These are phyloP conservation scores for Asterochloris erici DNA, from an alignment of 139 green algal species.

Conservation along the genomic window DNA sequence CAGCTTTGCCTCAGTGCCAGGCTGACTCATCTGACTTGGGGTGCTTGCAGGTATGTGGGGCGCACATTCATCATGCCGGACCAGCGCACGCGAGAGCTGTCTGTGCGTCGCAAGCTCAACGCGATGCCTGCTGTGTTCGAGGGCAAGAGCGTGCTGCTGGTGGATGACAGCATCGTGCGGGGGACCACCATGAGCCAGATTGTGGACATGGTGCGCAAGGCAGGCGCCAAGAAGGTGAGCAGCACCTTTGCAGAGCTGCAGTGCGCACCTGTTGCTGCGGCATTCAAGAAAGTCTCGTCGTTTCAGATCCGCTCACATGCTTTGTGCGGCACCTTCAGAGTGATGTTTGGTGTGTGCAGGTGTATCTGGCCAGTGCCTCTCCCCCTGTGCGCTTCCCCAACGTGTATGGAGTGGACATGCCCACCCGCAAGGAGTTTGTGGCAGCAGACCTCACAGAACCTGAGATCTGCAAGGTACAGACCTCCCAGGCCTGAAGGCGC, in stretches of 20 bases:
- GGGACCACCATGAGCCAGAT: slow-evolving; percentile 97
- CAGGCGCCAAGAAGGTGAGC: slow-evolving; percentile 80
- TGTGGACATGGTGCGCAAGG: slow-evolving; percentile 90
- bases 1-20: too few species aligned
- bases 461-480: slow-evolving; percentile 50
- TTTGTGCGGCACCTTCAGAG: background rate
- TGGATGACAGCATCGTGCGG: slow-evolving; percentile 98
- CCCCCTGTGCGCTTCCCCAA: slow-evolving; percentile 94
- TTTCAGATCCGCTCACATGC: background rate
- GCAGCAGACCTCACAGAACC: slow-evolving; percentile 77
- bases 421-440: slow-evolving; percentile 90
- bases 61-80: slow-evolving; percentile 99
- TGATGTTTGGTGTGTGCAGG: slow-evolving; percentile 28
- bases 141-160: slow-evolving; percentile 92
- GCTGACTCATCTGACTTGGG: too few species aligned
- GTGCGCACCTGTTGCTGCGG: background rate
- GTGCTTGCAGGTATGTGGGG: slow-evolving; percentile 80
- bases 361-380: slow-evolving; percentile 93
- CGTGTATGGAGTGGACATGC: slow-evolving; percentile 99
- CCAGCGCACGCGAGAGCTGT: slow-evolving; percentile 87
- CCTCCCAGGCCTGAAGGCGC: background rate
- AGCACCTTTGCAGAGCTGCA: background rate
- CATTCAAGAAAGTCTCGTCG: background rate
- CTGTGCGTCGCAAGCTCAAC: slow-evolving; percentile 95
- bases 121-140: slow-evolving; percentile 92